Conservation (phyloP, 2,329 filamentous ascomycete species). For the Nemania sp. region DNA sequence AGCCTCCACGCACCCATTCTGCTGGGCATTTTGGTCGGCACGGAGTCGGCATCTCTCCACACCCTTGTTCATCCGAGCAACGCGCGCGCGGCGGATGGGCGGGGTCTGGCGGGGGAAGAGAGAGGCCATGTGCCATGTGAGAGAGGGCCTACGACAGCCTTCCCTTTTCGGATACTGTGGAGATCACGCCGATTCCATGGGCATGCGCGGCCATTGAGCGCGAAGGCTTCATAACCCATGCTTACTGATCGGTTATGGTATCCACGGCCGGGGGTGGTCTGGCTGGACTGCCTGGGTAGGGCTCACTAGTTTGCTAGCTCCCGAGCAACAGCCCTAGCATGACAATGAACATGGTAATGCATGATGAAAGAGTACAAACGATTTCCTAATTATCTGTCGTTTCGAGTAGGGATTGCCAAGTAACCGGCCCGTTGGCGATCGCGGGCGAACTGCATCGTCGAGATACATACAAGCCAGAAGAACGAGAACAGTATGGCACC, state of each 20-base stretch:
- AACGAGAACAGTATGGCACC: too few relatives aligned
- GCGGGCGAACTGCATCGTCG: too few relatives aligned
- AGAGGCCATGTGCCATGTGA: neutral
- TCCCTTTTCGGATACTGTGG: constrained; percentile 11
- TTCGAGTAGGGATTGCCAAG: neutral
- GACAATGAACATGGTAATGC: neutral
- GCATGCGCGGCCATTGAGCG: constrained; percentile 1
- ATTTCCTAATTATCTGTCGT: neutral
- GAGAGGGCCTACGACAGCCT: constrained; percentile 5
- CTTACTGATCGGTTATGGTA: neutral
- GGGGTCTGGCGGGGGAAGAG: constrained; percentile 14
- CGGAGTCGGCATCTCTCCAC: constrained; percentile 5
- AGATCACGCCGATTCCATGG: neutral
- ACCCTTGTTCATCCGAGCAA: constrained; percentile 24
- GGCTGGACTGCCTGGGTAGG: neutral
- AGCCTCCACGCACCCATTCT: neutral
- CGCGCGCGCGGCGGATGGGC: too few relatives aligned
- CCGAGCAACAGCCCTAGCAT: neutral
- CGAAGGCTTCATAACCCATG: neutral
- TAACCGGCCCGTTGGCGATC: constrained; percentile 4
- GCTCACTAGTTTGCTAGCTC: neutral
- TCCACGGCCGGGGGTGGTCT: neutral
- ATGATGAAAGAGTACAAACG: neutral
- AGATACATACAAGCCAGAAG: neutral
- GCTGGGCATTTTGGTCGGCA: neutral